Base-by-base conservation (phyloP, 768 basidiomycete species). In the Naganishia vaughanmartiniae region DNA sequence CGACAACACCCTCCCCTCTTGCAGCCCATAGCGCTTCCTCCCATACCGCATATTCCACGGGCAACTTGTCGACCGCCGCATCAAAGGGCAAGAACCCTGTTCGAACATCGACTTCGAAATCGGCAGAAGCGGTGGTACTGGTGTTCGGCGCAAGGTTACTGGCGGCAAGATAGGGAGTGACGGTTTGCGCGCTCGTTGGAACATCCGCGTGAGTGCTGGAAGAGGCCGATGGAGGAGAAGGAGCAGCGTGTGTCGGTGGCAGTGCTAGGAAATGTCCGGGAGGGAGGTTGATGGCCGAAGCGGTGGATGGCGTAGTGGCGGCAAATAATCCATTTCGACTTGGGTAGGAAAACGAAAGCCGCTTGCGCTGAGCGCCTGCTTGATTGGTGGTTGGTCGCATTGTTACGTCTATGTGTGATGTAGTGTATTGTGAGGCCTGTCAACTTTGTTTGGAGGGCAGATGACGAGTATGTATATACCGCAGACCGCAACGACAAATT, bases 11-110 rank as follows among this genome's bases (percentile, higher is more conserved):
- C 87, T 89, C 19, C 78, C 82, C 60, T 86, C 87, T 1, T 89
- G 85, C 24, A 79, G 77, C 79, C 36, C 75, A 72, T 54, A 81
- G 67, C 0, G 80, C 80, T 12, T 76, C 79, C 78, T 95, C 92
- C 93, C 91, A 97, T 54, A 82, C 76, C 54, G 87, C 88, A 86
- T 87, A 95, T 67, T 82, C 78, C 0, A 48, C 69, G 0, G 89
- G 87, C 1, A 95, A 84, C 26, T 89, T 85, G 9, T 82, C 74
- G 0, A 89, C 79, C 1, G 93, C 93, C 0, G 87, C 86, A 17
- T 87, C 84, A 0, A 90, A 89, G 2, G 94, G 90, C 87, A 97
- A 89, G 80, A 98, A 97, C 0, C 95, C 94, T 0, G 92, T 92
- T 19, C 87, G 84, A 12, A 89, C 88, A 79, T 94, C 92, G 71